Evolutionary conservation across 768 basidiomycete genomes (phyloP).

Genomic region (Pleurotus giganteus): DNA sequence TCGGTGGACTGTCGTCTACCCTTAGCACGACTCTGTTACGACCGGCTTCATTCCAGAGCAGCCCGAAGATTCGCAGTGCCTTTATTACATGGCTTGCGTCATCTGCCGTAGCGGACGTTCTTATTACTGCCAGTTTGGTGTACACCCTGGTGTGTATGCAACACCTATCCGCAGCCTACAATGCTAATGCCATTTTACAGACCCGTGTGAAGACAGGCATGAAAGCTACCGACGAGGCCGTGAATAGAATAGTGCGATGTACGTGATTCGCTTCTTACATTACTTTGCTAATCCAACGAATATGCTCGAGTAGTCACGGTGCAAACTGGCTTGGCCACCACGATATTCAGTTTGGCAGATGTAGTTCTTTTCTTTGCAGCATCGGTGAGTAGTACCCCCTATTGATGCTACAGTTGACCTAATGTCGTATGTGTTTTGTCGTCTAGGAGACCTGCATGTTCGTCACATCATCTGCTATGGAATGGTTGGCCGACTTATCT

Average conservation of each 20-base stretch:
- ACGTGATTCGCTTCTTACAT: neutral
- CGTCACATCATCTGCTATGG: neutral
- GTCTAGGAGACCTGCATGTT: too few species aligned
- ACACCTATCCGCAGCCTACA: neutral
- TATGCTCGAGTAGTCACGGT: conserved; percentile 1
- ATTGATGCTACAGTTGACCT: neutral
- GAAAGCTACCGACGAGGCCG: conserved; percentile 1
- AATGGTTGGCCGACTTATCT: neutral
- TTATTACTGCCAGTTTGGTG: neutral
- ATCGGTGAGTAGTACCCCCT: neutral
- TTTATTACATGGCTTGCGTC: conserved; percentile 2
- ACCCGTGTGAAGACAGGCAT: conserved; percentile 5
- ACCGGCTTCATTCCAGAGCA: neutral
- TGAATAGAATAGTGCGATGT: conserved; percentile 9
- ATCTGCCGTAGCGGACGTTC: neutral
- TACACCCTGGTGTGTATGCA: neutral
- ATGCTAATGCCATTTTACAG: neutral
- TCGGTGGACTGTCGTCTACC: neutral
- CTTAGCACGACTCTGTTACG: neutral
- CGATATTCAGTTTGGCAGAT: conserved; percentile 1
- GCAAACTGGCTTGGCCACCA: conserved; percentile 9
- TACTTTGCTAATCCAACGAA: neutral
- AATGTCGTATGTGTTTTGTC: neutral
- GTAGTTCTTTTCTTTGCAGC: neutral
- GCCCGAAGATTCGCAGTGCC: neutral